Evolutionary conservation across 768 basidiomycete genomes (phyloP).

Genomic region (Boletus rubescentipes): DNA sequence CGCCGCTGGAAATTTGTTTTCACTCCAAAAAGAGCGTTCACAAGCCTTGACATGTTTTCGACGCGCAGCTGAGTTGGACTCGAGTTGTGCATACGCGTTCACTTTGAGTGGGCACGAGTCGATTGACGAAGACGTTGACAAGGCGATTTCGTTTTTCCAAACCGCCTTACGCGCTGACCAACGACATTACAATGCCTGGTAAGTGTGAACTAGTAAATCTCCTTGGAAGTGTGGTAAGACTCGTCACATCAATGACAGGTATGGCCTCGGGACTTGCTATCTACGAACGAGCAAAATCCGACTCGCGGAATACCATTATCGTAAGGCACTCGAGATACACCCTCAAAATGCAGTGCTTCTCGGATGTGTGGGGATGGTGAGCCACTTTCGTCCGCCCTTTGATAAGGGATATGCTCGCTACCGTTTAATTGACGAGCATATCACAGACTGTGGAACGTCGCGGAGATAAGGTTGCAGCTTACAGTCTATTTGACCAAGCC

Average conservation of each 20-base stretch:
- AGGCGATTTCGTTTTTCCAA: slow-evolving; percentile 90
- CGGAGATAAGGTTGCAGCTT: slow-evolving; percentile 72
- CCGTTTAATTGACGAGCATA: slow-evolving; percentile 13
- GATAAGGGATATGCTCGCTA: slow-evolving; percentile 20
- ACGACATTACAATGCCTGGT: slow-evolving; percentile 99
- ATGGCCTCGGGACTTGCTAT: slow-evolving; percentile 97
- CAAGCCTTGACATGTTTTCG: slow-evolving; percentile 94
- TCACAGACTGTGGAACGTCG: slow-evolving; percentile 85
- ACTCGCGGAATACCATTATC: slow-evolving; percentile 95
- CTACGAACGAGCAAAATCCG: slow-evolving; percentile 90
- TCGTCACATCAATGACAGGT: slow-evolving; percentile 58
- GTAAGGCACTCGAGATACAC: slow-evolving; percentile 89
- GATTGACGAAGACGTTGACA: slow-evolving; percentile 92
- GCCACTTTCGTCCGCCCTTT: slow-evolving; percentile 34
- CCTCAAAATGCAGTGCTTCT: slow-evolving; percentile 93
- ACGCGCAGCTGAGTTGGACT: slow-evolving; percentile 86
- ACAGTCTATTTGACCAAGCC: slow-evolving; percentile 80
- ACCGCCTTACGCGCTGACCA: slow-evolving; percentile 87
- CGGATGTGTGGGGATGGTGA: slow-evolving; percentile 94
- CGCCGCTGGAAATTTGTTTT: slow-evolving; percentile 93
- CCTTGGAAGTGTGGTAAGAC: slow-evolving; percentile 5
- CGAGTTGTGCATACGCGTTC: slow-evolving; percentile 91
- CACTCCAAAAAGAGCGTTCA: slow-evolving; percentile 88
- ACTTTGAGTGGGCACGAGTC: slow-evolving; percentile 97
- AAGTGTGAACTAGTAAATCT: slow-evolving; percentile 33